phyloP scores from a whole-genome alignment of 257 asterid genomes.

The Fraxinus excelsior region DNA sequence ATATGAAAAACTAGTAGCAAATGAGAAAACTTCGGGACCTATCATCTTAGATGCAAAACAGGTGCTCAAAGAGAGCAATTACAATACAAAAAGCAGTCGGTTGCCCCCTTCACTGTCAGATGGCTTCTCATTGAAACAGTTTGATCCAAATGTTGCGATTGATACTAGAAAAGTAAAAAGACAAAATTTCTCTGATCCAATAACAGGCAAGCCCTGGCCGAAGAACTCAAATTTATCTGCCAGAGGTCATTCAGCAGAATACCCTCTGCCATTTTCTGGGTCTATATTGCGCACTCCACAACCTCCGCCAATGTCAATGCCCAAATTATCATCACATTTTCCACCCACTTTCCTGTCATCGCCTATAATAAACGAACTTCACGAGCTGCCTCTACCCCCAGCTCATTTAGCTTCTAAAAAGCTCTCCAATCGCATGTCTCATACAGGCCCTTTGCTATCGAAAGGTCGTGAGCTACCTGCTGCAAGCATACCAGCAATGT shows the following conservation, averaged over 20 bases:
- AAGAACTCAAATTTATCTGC: slow-evolving; percentile 51
- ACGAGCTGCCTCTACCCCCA: slow-evolving; percentile 97
- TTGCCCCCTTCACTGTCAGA: slow-evolving; percentile 56
- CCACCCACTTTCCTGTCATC: slow-evolving; percentile 54
- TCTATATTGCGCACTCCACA: slow-evolving; percentile 55
- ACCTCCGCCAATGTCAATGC: slow-evolving; percentile 50
- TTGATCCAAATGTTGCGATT: slow-evolving; percentile 47
- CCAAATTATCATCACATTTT: slow-evolving; percentile 53
- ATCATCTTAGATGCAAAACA: slow-evolving; percentile 56
- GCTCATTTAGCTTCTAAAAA: slow-evolving; percentile 50
- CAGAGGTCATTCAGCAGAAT: slow-evolving; percentile 64
- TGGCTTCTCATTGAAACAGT: slow-evolving; percentile 47
- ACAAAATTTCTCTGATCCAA: slow-evolving; percentile 92
- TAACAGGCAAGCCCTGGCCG: slow-evolving; percentile 69
- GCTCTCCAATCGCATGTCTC: slow-evolving; percentile 46
- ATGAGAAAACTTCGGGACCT: slow-evolving; percentile 61
- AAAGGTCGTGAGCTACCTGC: slow-evolving; percentile 45
- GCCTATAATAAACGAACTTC: slow-evolving; percentile 94
- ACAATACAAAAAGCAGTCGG: slow-evolving; percentile 39
- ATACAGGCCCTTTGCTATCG: slow-evolving; percentile 76
- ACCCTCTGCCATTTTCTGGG: slow-evolving; percentile 59
- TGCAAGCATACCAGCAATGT: slow-evolving; percentile 26
- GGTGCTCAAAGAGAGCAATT: slow-evolving; percentile 71
- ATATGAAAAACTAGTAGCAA: slow-evolving; percentile 49
- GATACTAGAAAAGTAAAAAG: slow-evolving; percentile 72